Conservation (phyloP, 192 early-diverging fungal genomes). For the Rhizophlyctis rosea region DNA sequence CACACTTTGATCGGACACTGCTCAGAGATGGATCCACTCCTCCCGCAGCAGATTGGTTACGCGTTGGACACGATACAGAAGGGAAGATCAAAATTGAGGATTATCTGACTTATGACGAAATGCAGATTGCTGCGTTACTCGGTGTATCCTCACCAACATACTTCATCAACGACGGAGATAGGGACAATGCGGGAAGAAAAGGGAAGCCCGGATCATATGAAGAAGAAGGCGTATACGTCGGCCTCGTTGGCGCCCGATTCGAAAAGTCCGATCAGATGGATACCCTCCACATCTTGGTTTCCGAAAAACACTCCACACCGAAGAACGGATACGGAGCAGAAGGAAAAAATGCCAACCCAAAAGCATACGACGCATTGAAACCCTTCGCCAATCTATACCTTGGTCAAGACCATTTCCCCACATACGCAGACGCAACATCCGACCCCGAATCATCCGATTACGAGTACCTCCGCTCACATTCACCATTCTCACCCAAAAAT, state of each 20-base stretch:
- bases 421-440: no score
- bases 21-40: slow-evolving; percentile 1
- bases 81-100: slow-evolving; percentile 15
- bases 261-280: slow-evolving; percentile 30
- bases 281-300: no score
- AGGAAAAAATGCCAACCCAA: no score
- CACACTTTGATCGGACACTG: slow-evolving; percentile 19
- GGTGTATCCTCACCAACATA: slow-evolving; percentile 24
- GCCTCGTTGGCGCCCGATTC: slow-evolving; percentile 35
- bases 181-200: slow-evolving; percentile 11
- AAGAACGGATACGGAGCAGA: no score
- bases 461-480: no score
- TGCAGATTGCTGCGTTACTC: slow-evolving; percentile 28
- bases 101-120: slow-evolving; percentile 40
- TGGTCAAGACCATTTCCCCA: no score
- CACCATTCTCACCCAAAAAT: no score
- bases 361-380: no score
- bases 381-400: no score
- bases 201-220: slow-evolving; percentile 1
- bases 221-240: slow-evolving; percentile 22
- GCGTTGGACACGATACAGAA: slow-evolving; percentile 2
- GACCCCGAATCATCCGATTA: no score
- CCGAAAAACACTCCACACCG: no score
- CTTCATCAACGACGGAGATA: slow-evolving; percentile 35
- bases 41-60: slow-evolving; percentile 11